Evolutionary conservation across 495 filamentous ascomycete species (phyloP).

Genomic region (Cladorrhinum samala): DNA sequence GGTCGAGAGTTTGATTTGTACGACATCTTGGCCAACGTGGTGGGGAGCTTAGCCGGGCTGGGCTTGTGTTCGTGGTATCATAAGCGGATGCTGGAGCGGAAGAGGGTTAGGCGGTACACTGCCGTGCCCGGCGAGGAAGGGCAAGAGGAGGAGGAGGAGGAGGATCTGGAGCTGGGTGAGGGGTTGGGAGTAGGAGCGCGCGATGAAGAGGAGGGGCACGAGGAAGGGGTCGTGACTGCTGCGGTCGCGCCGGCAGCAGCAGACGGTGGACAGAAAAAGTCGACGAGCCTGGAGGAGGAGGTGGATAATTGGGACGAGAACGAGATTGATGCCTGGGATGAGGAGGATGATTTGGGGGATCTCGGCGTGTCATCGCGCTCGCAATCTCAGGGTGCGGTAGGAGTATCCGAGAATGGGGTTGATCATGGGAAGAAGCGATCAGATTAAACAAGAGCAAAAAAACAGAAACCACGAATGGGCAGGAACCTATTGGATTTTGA

Average conservation of each 20-base stretch:
- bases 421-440: slow-evolving; percentile 32
- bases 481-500: too few species aligned
- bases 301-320: slow-evolving; percentile 85
- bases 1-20: slow-evolving; percentile 75
- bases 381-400: too few species aligned
- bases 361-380: slow-evolving; percentile 25
- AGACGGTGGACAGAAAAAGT: slow-evolving; percentile 15
- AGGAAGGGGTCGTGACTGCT: slow-evolving; percentile 35
- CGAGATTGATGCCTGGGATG: slow-evolving; percentile 66
- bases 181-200: slow-evolving; percentile 38
- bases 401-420: slow-evolving; percentile 11
- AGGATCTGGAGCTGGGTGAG: slow-evolving; percentile 53
- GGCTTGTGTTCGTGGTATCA: slow-evolving; percentile 85
- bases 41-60: slow-evolving; percentile 66
- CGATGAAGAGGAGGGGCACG: slow-evolving; percentile 23
- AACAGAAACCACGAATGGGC: too few species aligned
- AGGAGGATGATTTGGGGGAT: slow-evolving; percentile 45
- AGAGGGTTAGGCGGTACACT: slow-evolving; percentile 66
- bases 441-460: too few species aligned
- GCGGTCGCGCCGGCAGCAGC: slow-evolving; percentile 25
- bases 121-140: slow-evolving; percentile 49
- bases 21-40: slow-evolving; percentile 81
- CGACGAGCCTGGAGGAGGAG: slow-evolving; percentile 57
- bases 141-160: slow-evolving; percentile 44
- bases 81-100: slow-evolving; percentile 87